Conservation (phyloP, 345 rosid species). For the Citrus reticulata region DNA sequence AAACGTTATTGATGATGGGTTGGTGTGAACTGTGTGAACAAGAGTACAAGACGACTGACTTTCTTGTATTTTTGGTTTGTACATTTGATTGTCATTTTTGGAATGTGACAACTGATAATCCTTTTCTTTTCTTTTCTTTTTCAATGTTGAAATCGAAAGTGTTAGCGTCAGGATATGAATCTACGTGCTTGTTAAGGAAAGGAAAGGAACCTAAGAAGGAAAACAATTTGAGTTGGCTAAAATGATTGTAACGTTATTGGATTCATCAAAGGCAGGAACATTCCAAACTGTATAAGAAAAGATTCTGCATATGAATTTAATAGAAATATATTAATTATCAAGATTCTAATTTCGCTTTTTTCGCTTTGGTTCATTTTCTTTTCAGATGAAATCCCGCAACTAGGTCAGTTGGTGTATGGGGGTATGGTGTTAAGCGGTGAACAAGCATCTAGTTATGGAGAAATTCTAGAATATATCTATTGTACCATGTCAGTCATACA, state of each 20-base stretch:
- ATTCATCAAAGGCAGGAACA: background rate
- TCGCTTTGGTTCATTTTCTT: background rate
- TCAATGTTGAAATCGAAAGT: background rate
- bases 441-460: background rate
- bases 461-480: fast-evolving
- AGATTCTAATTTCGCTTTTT: background rate
- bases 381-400: background rate
- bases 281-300: background rate
- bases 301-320: background rate
- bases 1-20: background rate
- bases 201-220: background rate
- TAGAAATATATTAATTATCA: background rate
- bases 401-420: no score
- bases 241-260: background rate
- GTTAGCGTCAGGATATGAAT: background rate
- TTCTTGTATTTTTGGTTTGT: no score
- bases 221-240: background rate
- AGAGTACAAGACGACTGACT: background rate
- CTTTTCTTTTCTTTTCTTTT: no score
- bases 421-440: no score
- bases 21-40: background rate
- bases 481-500: no score
- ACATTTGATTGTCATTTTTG: background rate
- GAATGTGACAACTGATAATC: background rate
- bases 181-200: slow-evolving; percentile 5